Conservation (phyloP, 768 basidiomycete genomes). For the Suillus ampliporus region DNA sequence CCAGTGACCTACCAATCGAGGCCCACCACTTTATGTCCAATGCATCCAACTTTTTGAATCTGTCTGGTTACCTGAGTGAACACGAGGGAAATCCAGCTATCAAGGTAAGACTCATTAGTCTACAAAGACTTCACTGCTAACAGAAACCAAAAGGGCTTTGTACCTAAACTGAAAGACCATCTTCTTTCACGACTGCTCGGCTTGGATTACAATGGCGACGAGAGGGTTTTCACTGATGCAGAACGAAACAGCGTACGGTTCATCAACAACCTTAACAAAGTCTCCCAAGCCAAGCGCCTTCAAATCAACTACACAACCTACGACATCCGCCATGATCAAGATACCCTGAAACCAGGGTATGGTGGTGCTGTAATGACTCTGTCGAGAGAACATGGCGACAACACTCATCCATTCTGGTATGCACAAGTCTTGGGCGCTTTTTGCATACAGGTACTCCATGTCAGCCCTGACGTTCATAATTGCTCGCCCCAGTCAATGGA, state of each 20-base stretch:
- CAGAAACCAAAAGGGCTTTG: conserved; percentile 22
- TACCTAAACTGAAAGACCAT: conserved; percentile 25
- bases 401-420: conserved; percentile 31
- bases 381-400: conserved; percentile 15
- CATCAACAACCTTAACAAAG: conserved; percentile 18
- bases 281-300: conserved; percentile 9
- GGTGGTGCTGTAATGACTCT: conserved; percentile 28
- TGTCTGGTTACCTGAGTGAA: conserved; percentile 4
- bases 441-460: conserved; percentile 21
- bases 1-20: not conserved
- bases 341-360: conserved; percentile 24
- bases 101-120: conserved; percentile 5
- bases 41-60: not conserved
- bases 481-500: conserved; percentile 18
- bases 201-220: conserved; percentile 22
- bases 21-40: conserved; percentile 13
- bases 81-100: conserved; percentile 18
- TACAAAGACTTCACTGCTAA: not conserved
- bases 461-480: not conserved
- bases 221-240: conserved; percentile 7
- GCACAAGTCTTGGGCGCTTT: conserved; percentile 27
- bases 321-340: conserved; percentile 22
- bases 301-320: conserved; percentile 28
- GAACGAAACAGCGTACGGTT: conserved; percentile 11
- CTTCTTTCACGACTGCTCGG: conserved; percentile 21